phyloP scores from a whole-genome alignment of 2,329 filamentous ascomycete species.

The Phyllosticta citriasiana region DNA sequence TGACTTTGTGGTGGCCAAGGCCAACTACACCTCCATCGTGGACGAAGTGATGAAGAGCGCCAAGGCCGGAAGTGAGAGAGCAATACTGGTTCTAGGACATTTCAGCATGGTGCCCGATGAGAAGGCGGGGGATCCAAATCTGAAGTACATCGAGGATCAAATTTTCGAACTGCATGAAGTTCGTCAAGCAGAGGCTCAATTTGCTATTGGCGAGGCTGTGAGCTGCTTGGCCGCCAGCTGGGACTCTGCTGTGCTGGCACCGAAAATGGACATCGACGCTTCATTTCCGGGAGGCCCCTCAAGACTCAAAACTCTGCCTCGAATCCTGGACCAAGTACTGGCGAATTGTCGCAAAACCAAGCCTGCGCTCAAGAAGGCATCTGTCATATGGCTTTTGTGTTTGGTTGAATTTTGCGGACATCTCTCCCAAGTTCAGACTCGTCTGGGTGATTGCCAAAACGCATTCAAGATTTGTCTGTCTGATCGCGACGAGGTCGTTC shows the following conservation, averaged over 20 bases:
- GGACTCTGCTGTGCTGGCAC: constrained; percentile 68
- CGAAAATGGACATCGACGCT: constrained; percentile 65
- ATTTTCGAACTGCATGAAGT: constrained; percentile 74
- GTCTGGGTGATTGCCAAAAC: constrained; percentile 68
- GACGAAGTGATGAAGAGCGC: constrained; percentile 57
- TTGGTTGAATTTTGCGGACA: constrained; percentile 84
- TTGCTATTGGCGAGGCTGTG: constrained; percentile 81
- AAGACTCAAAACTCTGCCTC: constrained; percentile 35
- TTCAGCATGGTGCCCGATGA: constrained; percentile 54
- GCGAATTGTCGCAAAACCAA: constrained; percentile 73
- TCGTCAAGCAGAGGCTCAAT: constrained; percentile 78
- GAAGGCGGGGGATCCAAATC: constrained; percentile 23
- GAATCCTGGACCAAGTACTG: constrained; percentile 62
- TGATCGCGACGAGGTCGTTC: constrained; percentile 85
- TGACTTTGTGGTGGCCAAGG: constrained; percentile 22
- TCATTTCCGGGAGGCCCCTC: constrained; percentile 24
- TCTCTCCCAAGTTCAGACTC: constrained; percentile 60
- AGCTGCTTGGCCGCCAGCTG: constrained; percentile 69
- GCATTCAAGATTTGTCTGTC: constrained; percentile 82
- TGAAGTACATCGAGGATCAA: constrained; percentile 52
- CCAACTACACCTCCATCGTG: constrained; percentile 40
- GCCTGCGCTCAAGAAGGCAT: constrained; percentile 80
- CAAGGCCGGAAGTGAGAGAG: constrained; percentile 71
- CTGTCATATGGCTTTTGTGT: constrained; percentile 90
- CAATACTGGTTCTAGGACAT: constrained; percentile 71